phyloP scores from a whole-genome alignment of 495 filamentous ascomycete genomes.

The Delitschia confertaspora region DNA sequence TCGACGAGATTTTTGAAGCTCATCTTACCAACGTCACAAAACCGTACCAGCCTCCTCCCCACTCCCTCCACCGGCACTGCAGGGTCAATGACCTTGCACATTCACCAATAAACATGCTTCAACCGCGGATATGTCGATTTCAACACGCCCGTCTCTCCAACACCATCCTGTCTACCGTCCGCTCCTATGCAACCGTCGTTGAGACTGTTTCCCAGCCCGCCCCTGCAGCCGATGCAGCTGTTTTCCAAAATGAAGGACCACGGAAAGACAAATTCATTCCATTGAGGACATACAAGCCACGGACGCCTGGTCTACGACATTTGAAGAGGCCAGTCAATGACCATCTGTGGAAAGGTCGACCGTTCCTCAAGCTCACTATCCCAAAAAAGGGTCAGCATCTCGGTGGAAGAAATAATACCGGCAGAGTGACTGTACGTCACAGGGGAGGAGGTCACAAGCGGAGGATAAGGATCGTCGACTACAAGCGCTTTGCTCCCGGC shows the following conservation, averaged over 20 bases:
- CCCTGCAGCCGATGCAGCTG: slow-evolving; percentile 4
- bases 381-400: slow-evolving; percentile 84
- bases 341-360: slow-evolving; percentile 88
- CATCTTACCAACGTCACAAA: neutral
- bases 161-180: slow-evolving; percentile 39
- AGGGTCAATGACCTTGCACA: slow-evolving; percentile 27
- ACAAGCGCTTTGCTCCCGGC: slow-evolving; percentile 62
- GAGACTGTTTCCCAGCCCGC: slow-evolving; percentile 11
- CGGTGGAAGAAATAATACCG: slow-evolving; percentile 84
- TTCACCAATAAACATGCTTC: slow-evolving; percentile 44
- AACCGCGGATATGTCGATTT: slow-evolving; percentile 52
- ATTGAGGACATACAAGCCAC: slow-evolving; percentile 83
- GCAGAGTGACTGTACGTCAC: slow-evolving; percentile 79
- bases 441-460: slow-evolving; percentile 84
- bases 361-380: slow-evolving; percentile 72
- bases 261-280: slow-evolving; percentile 37
- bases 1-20: slow-evolving; percentile 5
- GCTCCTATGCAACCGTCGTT: slow-evolving; percentile 47
- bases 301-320: slow-evolving; percentile 89
- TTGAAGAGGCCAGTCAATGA: slow-evolving; percentile 86
- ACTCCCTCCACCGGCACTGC: neutral
- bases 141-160: slow-evolving; percentile 37
- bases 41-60: neutral
- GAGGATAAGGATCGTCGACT: slow-evolving; percentile 85
- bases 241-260: slow-evolving; percentile 5